Base-by-base conservation (phyloP, 2,329 filamentous ascomycete genomes). In the Alternaria conjuncta region DNA sequence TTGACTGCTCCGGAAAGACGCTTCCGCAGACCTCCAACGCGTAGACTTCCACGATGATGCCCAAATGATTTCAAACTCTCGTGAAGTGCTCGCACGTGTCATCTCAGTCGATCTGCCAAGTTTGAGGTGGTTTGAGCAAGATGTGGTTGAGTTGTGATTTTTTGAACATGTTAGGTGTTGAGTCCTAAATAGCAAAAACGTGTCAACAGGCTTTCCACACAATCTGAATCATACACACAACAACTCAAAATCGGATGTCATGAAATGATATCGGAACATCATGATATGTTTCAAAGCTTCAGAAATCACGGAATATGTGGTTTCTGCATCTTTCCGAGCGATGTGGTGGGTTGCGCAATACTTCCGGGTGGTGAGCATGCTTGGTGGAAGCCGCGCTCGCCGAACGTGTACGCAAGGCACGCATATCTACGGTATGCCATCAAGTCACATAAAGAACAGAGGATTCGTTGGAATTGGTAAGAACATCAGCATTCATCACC, bases 61-160 rank as follows among this genome's bases (percentile, higher is more conserved):
- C 10, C 7, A 5, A 12, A 26, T 13, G 11, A 8, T 18, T 12
- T 28, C 18, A 51, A 6, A 41, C 3, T 26, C 3, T 0, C 1
- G 0, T 4, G 12, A 6, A 3, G 4, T 13, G 10, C 2, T 46
- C 11, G 3, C 0, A 3, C n/a, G 3, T 9, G 3, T 3, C 2
- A 2, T 1, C 0, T 4, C 0, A 21, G 0, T 25, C 0, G 4
- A 5, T 23, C 0, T 8, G 6, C 0, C 0, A 13, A 15, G 10
- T 58, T 53, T 61, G 0, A 13, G 3, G 5, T 1, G 2, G 9
- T 21, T 53, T 11, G n/a, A 6, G 8, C 3, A 2, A 28, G 20
- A 12, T 53, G 20, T 36, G 20, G 36, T 25, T n/a, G 36, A 7
- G 26, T 36, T 23, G 28, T 13, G 4, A 41, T 46, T 61, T 61